Evolutionary conservation across 192 early-diverging fungal genomes (phyloP).

Genomic region (Pilaira anomala): DNA sequence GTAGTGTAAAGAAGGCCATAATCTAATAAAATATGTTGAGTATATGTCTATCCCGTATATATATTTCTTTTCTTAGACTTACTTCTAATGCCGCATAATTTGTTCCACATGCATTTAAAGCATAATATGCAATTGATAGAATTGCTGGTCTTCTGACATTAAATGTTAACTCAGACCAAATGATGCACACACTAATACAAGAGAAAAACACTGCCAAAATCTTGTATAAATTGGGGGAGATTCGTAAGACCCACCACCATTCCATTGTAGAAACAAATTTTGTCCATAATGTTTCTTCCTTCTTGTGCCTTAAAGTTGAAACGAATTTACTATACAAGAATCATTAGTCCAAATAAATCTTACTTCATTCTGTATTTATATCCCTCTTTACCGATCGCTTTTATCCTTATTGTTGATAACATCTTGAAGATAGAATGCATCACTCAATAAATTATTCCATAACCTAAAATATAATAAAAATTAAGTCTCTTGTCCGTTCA

Average conservation of each 20-base stretch:
- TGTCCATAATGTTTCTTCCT: background rate
- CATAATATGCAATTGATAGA: conserved; percentile 63
- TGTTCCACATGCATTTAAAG: conserved; percentile 51
- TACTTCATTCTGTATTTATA: no score
- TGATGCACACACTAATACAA: conserved; percentile 61
- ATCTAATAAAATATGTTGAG: conserved; percentile 42
- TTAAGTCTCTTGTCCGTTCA: background rate
- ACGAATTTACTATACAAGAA: background rate
- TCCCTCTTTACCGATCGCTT: conserved; percentile 62
- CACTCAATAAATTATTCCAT: conserved; percentile 66
- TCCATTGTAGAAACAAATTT: conserved; percentile 23
- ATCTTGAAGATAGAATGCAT: conserved; percentile 85
- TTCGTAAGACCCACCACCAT: conserved; percentile 84
- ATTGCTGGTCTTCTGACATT: conserved; percentile 62
- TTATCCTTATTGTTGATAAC: conserved; percentile 67
- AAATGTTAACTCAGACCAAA: conserved; percentile 96
- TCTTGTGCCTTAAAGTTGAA: background rate
- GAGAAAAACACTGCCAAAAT: conserved; percentile 57
- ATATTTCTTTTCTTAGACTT: background rate
- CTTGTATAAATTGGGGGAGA: conserved; percentile 66
- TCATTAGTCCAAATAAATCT: background rate
- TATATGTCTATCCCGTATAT: background rate
- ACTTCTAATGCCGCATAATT: conserved; percentile 66
- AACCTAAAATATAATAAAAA: conserved; percentile 44
- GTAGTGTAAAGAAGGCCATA: conserved; percentile 69